Evolutionary conservation across 2,329 filamentous ascomycete species (phyloP).

Genomic region (Neoscytalidium dimidiatum): DNA sequence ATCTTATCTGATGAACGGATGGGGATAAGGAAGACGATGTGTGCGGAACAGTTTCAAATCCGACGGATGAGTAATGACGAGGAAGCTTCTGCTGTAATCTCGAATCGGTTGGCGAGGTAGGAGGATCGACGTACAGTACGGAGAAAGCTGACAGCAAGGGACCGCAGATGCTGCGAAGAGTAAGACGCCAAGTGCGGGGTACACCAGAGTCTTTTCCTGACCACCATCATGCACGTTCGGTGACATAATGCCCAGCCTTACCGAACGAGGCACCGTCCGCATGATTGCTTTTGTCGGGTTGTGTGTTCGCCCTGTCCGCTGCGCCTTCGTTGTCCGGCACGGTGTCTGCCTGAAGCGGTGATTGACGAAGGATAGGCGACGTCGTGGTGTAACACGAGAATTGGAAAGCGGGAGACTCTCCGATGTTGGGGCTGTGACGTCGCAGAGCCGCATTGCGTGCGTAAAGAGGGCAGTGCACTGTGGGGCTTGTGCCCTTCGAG

Average conservation of each 20-base stretch:
- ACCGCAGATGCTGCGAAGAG: neutral
- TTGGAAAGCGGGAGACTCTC: neutral
- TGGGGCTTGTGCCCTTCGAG: neutral
- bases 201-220: neutral
- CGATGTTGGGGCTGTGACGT: neutral
- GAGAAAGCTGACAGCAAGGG: neutral
- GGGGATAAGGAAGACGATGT: conserved; percentile 3
- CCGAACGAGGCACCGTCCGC: neutral
- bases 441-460: neutral
- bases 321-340: neutral
- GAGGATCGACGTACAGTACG: neutral
- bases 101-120: neutral
- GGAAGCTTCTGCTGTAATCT: too few species aligned
- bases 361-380: neutral
- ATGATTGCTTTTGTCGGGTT: neutral
- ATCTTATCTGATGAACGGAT: conserved; percentile 17
- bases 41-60: neutral
- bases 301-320: neutral
- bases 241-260: neutral
- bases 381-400: neutral
- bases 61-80: neutral
- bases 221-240: neutral
- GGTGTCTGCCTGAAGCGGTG: neutral
- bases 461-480: neutral
- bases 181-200: neutral